phyloP scores from a whole-genome alignment of 371 early-diverging fungal species.

The Mortierella sp. region DNA sequence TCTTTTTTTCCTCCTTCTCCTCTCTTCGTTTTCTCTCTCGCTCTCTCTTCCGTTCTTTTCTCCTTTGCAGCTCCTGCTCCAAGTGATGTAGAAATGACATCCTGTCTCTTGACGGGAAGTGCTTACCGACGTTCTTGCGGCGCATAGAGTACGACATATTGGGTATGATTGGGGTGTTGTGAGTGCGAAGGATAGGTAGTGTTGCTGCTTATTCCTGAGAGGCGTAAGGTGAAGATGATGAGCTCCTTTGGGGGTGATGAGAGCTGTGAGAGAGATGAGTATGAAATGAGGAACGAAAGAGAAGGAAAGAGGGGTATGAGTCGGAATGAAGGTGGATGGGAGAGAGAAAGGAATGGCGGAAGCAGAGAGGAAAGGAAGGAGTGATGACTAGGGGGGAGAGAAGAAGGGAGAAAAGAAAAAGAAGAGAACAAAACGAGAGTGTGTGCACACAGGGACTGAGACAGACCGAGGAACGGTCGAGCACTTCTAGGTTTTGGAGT shows the following conservation, averaged over 20 bases:
- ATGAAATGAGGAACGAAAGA: slow-evolving; percentile 5
- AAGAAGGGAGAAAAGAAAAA: neutral
- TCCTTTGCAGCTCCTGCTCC: neutral
- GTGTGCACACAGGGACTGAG: neutral
- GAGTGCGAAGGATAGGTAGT: neutral
- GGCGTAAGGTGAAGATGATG: slow-evolving; percentile 7
- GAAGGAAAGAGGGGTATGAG: neutral
- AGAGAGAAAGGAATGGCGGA: slow-evolving; percentile 6
- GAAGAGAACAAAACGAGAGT: neutral
- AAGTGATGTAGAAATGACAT: neutral
- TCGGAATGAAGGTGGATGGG: slow-evolving; percentile 2
- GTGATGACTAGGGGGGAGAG: slow-evolving; percentile 1
- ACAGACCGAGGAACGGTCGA: neutral
- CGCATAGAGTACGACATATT: slow-evolving; percentile 53
- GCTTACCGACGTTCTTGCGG: slow-evolving; percentile 57
- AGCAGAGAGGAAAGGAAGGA: slow-evolving; percentile 5
- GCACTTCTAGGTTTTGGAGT: too few species aligned
- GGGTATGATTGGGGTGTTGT: neutral
- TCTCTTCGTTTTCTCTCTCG: neutral
- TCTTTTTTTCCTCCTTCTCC: neutral
- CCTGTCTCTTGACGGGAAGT: neutral
- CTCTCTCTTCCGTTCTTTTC: neutral
- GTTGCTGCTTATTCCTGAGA: neutral
- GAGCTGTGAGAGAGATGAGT: neutral
- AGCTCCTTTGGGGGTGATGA: neutral